Conservation (phyloP, 345 rosid species). For the Acer yangbiense region DNA sequence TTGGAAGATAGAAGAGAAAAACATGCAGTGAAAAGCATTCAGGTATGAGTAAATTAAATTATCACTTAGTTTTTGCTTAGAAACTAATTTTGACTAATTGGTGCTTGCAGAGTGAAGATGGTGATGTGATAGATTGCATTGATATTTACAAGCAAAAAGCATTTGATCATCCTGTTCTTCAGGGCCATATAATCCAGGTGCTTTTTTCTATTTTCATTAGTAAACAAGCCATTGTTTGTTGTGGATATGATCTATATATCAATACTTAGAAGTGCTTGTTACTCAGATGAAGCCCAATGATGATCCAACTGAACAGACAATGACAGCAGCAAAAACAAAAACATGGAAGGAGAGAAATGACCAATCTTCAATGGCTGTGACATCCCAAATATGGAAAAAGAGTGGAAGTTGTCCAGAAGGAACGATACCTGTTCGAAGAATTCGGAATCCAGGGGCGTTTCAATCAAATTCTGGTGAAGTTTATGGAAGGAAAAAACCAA, state of each 20-base stretch:
- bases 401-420: conserved; percentile 53
- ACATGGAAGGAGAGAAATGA: not conserved
- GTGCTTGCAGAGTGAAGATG: conserved; percentile 51
- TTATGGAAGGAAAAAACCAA: conserved; percentile 28
- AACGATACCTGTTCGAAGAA: conserved; percentile 48
- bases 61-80: not conserved
- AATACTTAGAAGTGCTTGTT: not conserved
- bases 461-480: not conserved
- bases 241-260: too few relatives aligned
- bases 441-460: not conserved
- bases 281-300: conserved; percentile 44
- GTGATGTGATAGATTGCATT: conserved; percentile 52
- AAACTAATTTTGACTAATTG: not conserved
- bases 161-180: conserved; percentile 51
- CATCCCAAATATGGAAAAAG: conserved; percentile 49
- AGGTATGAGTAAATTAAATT: conserved; percentile 30
- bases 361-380: conserved; percentile 3
- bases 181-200: conserved; percentile 53
- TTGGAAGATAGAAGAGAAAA: conserved; percentile 2
- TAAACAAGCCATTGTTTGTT: too few relatives aligned
- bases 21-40: conserved; percentile 38
- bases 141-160: conserved; percentile 53
- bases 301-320: conserved; percentile 14
- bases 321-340: not conserved
- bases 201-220: not conserved